Percentiles rank a stretch among this genome's conserved stretches.
Evolutionary conservation across 148 eudicot genomes (phyloP).

Genomic region (Tetragonia tetragonoides): DNA sequence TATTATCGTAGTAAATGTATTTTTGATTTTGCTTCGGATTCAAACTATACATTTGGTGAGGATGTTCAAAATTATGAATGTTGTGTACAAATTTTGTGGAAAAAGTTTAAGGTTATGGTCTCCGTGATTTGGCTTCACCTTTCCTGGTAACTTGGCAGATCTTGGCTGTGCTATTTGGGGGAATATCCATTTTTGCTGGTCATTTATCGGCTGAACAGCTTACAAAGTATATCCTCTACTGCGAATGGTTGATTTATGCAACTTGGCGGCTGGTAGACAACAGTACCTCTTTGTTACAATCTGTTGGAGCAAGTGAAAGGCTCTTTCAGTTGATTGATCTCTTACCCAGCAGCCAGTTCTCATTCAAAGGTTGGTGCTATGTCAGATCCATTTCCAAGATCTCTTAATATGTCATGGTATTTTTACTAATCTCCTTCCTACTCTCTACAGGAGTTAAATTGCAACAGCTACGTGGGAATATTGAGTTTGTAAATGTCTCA

Average conservation of each 20-base stretch:
- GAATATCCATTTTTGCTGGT: constrained; percentile 43
- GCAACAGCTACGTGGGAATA: constrained; percentile 36
- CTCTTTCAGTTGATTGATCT: constrained; percentile 46
- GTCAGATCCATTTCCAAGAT: neutral
- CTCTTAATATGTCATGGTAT: neutral
- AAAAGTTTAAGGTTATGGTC: neutral
- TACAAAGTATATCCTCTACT: constrained; percentile 51
- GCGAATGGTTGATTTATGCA: constrained; percentile 62
- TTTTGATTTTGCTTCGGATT: neutral
- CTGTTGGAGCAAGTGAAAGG: constrained; percentile 55
- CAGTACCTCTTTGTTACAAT: constrained; percentile 40
- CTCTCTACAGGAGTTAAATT: constrained; percentile 37
- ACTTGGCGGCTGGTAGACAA: constrained; percentile 52
- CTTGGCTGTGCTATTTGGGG: constrained; percentile 48
- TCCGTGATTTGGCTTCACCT: neutral
- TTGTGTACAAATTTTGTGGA: neutral
- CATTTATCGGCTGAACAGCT: constrained; percentile 54
- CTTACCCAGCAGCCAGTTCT: constrained; percentile 43
- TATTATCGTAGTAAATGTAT: neutral
- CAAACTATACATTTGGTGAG: neutral
- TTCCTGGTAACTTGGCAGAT: constrained; percentile 28
- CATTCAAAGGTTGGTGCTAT: constrained; percentile 37
- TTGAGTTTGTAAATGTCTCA: constrained; percentile 49
- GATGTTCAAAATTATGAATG: neutral
- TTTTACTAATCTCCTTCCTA: neutral